A percentile compares a stretch with the other conserved stretches of the same genome.
phyloP scores from a whole-genome alignment of 1,284 basidiomycete genomes.

The Dichomitus squalens region DNA sequence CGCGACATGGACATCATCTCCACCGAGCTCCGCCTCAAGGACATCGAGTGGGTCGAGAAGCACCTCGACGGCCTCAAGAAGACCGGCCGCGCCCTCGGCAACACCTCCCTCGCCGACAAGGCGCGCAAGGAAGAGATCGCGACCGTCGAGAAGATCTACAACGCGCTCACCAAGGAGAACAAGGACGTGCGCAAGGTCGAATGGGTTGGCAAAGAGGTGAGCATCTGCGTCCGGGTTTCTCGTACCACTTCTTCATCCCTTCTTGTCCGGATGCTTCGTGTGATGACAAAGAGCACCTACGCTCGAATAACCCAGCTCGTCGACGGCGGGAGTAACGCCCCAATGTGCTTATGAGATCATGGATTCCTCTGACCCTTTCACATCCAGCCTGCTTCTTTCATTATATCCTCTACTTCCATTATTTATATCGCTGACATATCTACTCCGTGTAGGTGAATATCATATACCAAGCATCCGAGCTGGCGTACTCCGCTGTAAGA shows the following conservation, averaged over 20 bases:
- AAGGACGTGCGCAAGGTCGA: slow-evolving; percentile 94
- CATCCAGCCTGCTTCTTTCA: slow-evolving; percentile 41
- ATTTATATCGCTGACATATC: slow-evolving; percentile 2
- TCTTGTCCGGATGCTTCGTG: slow-evolving; percentile 7
- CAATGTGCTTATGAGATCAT: slow-evolving; percentile 61
- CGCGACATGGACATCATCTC: slow-evolving; percentile 99
- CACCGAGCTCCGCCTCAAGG: slow-evolving; percentile 92
- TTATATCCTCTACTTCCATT: background rate
- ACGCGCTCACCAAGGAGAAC: slow-evolving; percentile 78
- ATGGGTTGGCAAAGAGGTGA: slow-evolving; percentile 97
- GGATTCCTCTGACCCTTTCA: slow-evolving; percentile 44
- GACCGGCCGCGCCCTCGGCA: slow-evolving; percentile 71
- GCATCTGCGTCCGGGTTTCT: slow-evolving; percentile 29
- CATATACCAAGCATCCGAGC: background rate
- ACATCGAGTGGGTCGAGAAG: slow-evolving; percentile 99
- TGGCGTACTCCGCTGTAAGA: slow-evolving; percentile 40
- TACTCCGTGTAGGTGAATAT: slow-evolving; percentile 22
- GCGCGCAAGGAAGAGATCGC: slow-evolving; percentile 97
- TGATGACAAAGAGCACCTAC: slow-evolving; percentile 39
- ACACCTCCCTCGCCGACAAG: slow-evolving; percentile 87
- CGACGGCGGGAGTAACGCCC: slow-evolving; percentile 61
- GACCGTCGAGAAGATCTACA: slow-evolving; percentile 84
- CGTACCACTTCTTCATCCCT: background rate
- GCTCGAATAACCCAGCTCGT: slow-evolving; percentile 42
- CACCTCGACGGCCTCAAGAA: slow-evolving; percentile 82